A percentile compares a stretch with the other conserved stretches of the same genome.
Evolutionary conservation across 805 yeast genomes (phyloP).

Genomic region (Metschnikowia cubensis): DNA sequence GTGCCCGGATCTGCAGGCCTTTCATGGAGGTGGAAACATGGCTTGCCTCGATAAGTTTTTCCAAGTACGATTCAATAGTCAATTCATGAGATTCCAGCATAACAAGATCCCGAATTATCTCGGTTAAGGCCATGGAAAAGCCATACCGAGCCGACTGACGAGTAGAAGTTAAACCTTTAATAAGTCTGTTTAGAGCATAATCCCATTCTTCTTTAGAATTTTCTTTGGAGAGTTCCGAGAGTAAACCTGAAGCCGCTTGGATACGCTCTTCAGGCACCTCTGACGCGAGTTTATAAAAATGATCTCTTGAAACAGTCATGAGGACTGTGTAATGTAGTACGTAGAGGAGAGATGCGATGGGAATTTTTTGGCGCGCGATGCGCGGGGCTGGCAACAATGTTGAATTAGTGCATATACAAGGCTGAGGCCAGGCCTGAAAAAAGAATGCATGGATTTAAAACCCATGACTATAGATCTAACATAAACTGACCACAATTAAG

Average conservation of each 20-base stretch:
- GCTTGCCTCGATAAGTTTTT: slow-evolving; percentile 37
- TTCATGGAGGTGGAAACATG: slow-evolving; percentile 41
- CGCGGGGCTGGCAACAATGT: slow-evolving; percentile 16
- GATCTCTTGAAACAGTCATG: slow-evolving; percentile 63
- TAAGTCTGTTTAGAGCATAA: slow-evolving; percentile 73
- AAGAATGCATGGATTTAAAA: too few species aligned
- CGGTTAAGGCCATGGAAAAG: slow-evolving; percentile 82
- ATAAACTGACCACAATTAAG: too few species aligned
- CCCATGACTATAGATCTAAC: too few species aligned
- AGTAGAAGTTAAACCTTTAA: slow-evolving; percentile 77
- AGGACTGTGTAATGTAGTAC: not conserved
- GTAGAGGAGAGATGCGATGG: slow-evolving; percentile 5
- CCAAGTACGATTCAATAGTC: slow-evolving; percentile 33
- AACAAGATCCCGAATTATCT: slow-evolving; percentile 43
- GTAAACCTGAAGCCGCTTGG: slow-evolving; percentile 61
- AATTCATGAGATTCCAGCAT: slow-evolving; percentile 26
- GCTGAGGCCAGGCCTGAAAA: not conserved
- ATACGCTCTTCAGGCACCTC: slow-evolving; percentile 72
- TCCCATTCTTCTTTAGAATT: slow-evolving; percentile 60
- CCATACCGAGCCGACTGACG: slow-evolving; percentile 85
- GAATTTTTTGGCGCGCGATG: not conserved
- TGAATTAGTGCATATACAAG: slow-evolving; percentile 12
- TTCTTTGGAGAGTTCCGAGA: slow-evolving; percentile 52
- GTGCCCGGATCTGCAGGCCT: slow-evolving; percentile 80
- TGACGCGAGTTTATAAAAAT: slow-evolving; percentile 72